These are phyloP conservation scores for Cucurbita ficifolia DNA, from an alignment of 306 rosid genomes.

Conservation along the genomic window DNA sequence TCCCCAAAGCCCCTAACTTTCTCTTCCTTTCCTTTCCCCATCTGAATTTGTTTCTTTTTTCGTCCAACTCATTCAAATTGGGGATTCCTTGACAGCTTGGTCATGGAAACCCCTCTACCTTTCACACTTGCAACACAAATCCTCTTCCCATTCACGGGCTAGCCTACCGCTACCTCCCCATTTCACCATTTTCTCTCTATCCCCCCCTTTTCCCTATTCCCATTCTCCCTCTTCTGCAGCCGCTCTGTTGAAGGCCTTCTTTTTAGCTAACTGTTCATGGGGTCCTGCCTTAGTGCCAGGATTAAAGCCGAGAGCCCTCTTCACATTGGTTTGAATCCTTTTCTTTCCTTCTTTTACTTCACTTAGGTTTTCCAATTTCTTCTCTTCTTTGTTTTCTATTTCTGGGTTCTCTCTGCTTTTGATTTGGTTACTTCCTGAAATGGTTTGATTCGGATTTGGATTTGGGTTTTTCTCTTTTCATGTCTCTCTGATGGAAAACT, in stretches of 20 bases:
- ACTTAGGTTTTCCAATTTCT: not conserved
- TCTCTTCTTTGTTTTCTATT: not conserved
- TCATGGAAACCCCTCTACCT: conserved; percentile 21
- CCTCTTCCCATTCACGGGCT: conserved; percentile 15
- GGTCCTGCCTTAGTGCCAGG: conserved; percentile 68
- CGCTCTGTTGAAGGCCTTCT: not conserved
- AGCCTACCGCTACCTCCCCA: not conserved
- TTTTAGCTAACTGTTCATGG: conserved; percentile 36
- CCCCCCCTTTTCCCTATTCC: not conserved
- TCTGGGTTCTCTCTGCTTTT: not conserved
- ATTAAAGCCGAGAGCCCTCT: conserved; percentile 92
- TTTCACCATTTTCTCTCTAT: conserved; percentile 15
- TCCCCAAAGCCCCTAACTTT: not conserved
- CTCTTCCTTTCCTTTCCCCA: not conserved
- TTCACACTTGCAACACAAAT: conserved; percentile 31
- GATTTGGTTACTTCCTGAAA: not conserved
- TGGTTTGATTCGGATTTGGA: not conserved
- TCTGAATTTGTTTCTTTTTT: not conserved
- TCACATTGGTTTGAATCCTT: conserved; percentile 39
- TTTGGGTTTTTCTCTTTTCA: not conserved
- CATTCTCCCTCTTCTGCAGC: not conserved
- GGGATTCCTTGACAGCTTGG: conserved; percentile 36
- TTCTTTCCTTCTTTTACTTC: not conserved
- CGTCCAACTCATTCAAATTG: not conserved
- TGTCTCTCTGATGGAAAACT: not conserved